phyloP scores from a whole-genome alignment of 2,329 filamentous ascomycete species.

The Cercospora nicotianae region DNA sequence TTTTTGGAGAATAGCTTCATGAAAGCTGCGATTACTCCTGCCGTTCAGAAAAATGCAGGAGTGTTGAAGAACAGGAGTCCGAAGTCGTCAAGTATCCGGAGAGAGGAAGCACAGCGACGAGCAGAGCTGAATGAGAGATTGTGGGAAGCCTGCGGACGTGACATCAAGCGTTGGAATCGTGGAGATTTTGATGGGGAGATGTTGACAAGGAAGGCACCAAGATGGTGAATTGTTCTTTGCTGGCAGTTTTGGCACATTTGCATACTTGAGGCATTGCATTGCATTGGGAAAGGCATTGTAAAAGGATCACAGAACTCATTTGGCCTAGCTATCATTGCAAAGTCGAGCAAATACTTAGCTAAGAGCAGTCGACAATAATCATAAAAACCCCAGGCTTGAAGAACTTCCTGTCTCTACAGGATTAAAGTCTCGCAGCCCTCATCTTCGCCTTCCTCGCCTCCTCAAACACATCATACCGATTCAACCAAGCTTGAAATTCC shows the following conservation, averaged over 20 bases:
- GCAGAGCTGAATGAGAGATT: constrained; percentile 31
- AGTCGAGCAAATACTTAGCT: not conserved
- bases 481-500: constrained; percentile 12
- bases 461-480: constrained; percentile 18
- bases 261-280: not conserved
- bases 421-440: not conserved
- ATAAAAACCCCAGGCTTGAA: not conserved
- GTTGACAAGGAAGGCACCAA: constrained; percentile 33
- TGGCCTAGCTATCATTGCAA: not conserved
- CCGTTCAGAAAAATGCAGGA: not conserved
- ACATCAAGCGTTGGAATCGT: constrained; percentile 39
- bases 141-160: constrained; percentile 37
- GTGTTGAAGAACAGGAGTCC: constrained; percentile 5
- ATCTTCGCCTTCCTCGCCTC: constrained; percentile 3
- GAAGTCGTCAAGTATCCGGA: not conserved
- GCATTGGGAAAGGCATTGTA: constrained; percentile 1
- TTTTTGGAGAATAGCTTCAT: constrained; percentile 15
- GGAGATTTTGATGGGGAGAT: constrained; percentile 38
- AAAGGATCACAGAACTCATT: not conserved
- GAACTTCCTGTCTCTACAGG: no score
- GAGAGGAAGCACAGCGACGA: constrained; percentile 19
- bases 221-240: constrained; percentile 31
- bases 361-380: not conserved
- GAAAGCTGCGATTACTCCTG: constrained; percentile 9
- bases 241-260: not conserved